Evolutionary conservation across 495 filamentous ascomycete species (phyloP).

Genomic region (Aspergillus egyptiacus): DNA sequence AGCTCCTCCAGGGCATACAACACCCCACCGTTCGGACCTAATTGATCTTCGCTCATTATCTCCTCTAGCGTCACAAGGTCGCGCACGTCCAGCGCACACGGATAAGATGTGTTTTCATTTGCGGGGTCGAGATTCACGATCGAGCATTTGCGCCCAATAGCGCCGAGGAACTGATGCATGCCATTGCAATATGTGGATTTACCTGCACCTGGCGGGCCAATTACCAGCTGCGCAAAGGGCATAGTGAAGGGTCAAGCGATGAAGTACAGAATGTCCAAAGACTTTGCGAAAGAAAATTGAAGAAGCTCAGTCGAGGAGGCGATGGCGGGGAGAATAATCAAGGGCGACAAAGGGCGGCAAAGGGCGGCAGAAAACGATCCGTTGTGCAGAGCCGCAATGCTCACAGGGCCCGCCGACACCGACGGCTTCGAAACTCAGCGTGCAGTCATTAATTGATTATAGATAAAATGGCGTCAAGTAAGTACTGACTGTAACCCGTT

Average conservation of each 20-base stretch:
- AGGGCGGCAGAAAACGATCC: slow-evolving; percentile 31
- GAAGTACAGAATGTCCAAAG: neutral
- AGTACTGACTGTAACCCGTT: slow-evolving; percentile 8
- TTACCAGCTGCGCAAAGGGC: slow-evolving; percentile 71
- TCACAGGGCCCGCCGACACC: slow-evolving; percentile 21
- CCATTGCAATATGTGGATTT: slow-evolving; percentile 98
- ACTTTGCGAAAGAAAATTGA: neutral
- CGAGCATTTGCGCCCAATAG: slow-evolving; percentile 89
- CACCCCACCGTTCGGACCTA: slow-evolving; percentile 89
- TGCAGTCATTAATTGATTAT: neutral
- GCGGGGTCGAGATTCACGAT: slow-evolving; percentile 96
- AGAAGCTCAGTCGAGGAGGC: neutral
- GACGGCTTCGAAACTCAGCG: slow-evolving; percentile 9
- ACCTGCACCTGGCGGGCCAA: slow-evolving; percentile 87
- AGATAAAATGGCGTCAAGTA: slow-evolving; percentile 35
- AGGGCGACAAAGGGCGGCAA: slow-evolving; percentile 27
- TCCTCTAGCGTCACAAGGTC: slow-evolving; percentile 84
- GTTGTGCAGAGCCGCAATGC: slow-evolving; percentile 26
- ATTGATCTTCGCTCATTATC: slow-evolving; percentile 84
- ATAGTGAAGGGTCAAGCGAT: slow-evolving; percentile 24
- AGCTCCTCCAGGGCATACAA: slow-evolving; percentile 94
- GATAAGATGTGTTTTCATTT: slow-evolving; percentile 64
- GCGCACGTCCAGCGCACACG: slow-evolving; percentile 85
- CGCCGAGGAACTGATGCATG: slow-evolving; percentile 95
- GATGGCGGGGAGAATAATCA: slow-evolving; percentile 28